Evolutionary conservation across 2,329 filamentous ascomycete genomes (phyloP).

Genomic region (Neurospora sp.): DNA sequence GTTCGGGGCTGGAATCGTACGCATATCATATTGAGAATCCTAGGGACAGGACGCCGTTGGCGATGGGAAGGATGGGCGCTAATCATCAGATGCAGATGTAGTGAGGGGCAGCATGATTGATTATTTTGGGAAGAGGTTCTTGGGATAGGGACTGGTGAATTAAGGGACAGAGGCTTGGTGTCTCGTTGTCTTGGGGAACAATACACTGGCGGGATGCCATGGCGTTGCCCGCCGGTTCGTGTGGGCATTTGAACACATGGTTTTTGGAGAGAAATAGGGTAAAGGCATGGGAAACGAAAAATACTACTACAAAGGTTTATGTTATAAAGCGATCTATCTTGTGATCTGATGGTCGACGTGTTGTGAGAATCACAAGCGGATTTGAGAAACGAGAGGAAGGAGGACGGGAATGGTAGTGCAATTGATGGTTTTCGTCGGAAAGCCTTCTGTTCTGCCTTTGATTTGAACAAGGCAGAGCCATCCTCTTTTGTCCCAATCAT

Average conservation of each 20-base stretch:
- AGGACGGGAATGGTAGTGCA: not conserved
- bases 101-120: not conserved
- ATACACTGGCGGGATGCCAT: not conserved
- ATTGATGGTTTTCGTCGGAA: not conserved
- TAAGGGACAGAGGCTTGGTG: not conserved
- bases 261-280: not conserved
- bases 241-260: not conserved
- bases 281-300: not conserved
- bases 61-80: conserved; percentile 13
- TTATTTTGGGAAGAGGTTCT: not conserved
- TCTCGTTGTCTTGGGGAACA: not conserved
- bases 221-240: not conserved
- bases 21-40: conserved; percentile 48
- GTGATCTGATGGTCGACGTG: not conserved
- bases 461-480: not conserved
- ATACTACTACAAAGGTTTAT: not conserved
- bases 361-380: not conserved
- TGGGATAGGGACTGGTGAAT: not conserved
- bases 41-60: conserved; percentile 35
- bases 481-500: not conserved
- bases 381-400: not conserved
- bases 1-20: conserved; percentile 45
- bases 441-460: not conserved
- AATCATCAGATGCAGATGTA: not conserved
- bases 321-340: not conserved